Base-by-base conservation (phyloP, 1,284 basidiomycete genomes). In the Puccinia horiana region DNA sequence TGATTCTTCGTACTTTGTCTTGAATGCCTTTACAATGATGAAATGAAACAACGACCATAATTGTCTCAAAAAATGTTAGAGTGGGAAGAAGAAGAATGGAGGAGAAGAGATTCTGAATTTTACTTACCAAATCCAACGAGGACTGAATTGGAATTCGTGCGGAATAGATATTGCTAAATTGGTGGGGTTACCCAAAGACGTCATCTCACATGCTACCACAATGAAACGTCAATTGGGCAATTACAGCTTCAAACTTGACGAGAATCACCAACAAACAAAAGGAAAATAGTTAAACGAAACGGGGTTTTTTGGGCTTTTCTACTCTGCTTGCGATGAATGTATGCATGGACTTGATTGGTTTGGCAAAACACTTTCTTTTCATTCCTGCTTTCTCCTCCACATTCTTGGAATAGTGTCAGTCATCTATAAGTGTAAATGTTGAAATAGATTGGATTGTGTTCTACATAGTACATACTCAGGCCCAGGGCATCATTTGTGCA, bases 61-160 rank as follows among this genome's bases (percentile, higher is more conserved):
- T 47, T 26, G 23, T 67, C 26, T 44, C 12, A 32, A 42, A 44
- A 47, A 42, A 29, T 20, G 0, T n/a, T 18, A 65, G 29, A 47
- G 94, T 96, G 85, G 88, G 6, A 37, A 42, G 3, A 29, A 40
- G n/a, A 69, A 69, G 61, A 37, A 16, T 16, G 26, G 26, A 2
- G 40, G 23, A 20, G 47, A 52, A 16, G 70, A 73, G 9, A 69
- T 69, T 16, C 42, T 73, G 20, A 73, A 92, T 0, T 99, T 96
- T 86, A 92, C 93, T 3, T 95, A 98, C 86, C 90, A 90, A 32
- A 87, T 98, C 63, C 89, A 89, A 72, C 91, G 92, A 3, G 96
- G 96, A 0, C 91, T 98, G 77, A 98, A 97, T 87, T 90, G 92
- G 75, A 90, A 96, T 84, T 97, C 95, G 80, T 95, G 98, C 85